These are phyloP conservation scores for Epichloe sp. DNA, from an alignment of 2,329 filamentous ascomycete genomes.

Conservation along the genomic window DNA sequence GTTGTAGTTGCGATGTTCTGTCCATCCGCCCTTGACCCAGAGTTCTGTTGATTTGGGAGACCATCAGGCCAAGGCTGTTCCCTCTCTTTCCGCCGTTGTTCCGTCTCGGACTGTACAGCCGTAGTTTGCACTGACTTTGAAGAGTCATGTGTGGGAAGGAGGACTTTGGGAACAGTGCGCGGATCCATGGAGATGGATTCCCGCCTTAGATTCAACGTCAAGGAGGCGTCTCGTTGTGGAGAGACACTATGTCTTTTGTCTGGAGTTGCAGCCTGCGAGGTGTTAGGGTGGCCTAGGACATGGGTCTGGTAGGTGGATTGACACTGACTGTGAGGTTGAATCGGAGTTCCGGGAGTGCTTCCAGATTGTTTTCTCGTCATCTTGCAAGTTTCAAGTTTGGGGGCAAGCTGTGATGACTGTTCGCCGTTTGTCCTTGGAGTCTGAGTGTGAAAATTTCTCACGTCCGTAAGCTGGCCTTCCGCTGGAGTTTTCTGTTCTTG, in stretches of 20 bases:
- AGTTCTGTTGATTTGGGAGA: background rate
- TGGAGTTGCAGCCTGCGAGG: background rate
- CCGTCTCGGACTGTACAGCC: background rate
- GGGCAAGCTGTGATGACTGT: background rate
- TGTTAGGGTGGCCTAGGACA: conserved; percentile 3
- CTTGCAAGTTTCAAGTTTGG: conserved; percentile 3
- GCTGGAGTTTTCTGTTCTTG: background rate
- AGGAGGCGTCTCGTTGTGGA: conserved; percentile 14
- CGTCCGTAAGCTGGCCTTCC: background rate
- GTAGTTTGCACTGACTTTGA: background rate
- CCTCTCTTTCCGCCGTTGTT: background rate
- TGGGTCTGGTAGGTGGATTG: conserved; percentile 8
- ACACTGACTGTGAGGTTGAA: background rate
- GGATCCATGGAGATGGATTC: conserved; percentile 10
- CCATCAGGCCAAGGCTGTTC: background rate
- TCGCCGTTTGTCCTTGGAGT: background rate
- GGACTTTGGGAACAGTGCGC: conserved; percentile 10
- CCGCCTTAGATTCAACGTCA: conserved; percentile 12
- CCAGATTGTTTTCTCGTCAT: conserved; percentile 9
- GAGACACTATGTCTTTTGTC: conserved; percentile 8
- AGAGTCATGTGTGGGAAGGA: conserved; percentile 12
- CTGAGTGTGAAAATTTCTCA: background rate
- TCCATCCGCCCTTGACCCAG: background rate
- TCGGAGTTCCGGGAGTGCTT: background rate
- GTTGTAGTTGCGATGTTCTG: no score